Evolutionary conservation across 2,329 filamentous ascomycete species (phyloP), one percentile per base, ranked within the genome.

Genomic region (Ophiostoma piceae): DNA sequence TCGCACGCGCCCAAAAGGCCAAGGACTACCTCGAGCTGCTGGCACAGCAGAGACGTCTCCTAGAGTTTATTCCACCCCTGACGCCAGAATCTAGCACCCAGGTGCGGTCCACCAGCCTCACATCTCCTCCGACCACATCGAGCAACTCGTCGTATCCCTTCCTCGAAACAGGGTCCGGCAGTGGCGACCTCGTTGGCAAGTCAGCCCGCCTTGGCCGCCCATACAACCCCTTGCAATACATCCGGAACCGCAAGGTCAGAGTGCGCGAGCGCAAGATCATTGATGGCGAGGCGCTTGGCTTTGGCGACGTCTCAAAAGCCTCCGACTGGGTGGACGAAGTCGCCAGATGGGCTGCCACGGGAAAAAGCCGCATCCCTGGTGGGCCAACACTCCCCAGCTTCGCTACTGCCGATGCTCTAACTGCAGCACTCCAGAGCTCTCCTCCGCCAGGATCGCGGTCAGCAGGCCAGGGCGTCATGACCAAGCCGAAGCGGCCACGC

Each of bases 201-300:
- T 26, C 65, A 9, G 78, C 72, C 67, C 80, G 74, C 71, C 78
- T 89, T 8, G 90, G 91, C 4, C 88, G 94, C 68, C 80, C 83
- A 1, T 98, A 98, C 77, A 97, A 99, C 77, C 95, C 94, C 4
- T 80, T 99, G 32, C 95, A 98, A 78, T 92, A 92, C 74, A 91
- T 98, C 69, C 89, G 95, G 26, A 98, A 99, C 76, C 87, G 94
- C 66, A 94, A 94, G 77, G 86, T 95, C 14, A 86, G 95, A 72
- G 90, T 90, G 35, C 86, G 94, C 19, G 92, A 96, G 79, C 87
- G 92, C 57, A 89, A 86, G 73, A 80, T 85, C 0, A 89, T 97
- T 43, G 87, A 95, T 75, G 88, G 91, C 19, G 88, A 92, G 72
- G 83, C 84, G 1, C 89, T 91, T 74, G 92, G 91, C 0, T 98